Conservation (phyloP, 179 eudicot species). For the Sideroxylon spinosum region DNA sequence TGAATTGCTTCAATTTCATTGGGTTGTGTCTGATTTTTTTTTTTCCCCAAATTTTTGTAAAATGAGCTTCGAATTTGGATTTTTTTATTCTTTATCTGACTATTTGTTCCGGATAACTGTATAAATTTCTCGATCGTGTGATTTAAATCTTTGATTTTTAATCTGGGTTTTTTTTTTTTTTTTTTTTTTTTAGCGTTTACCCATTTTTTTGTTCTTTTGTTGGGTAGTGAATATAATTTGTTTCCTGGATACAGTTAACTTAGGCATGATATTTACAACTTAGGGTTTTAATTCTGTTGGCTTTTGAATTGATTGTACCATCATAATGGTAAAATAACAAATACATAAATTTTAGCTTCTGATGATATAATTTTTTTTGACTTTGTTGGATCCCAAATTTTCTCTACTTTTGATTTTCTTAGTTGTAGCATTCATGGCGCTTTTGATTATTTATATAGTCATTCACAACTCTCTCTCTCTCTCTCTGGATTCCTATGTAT, state of each 20-base stretch:
- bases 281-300: conserved; percentile 6
- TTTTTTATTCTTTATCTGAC: neutral
- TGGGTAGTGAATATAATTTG: neutral
- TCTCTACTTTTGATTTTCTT: neutral
- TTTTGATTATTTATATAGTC: neutral
- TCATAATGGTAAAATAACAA: neutral
- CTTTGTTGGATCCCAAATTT: neutral
- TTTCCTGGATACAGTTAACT: neutral
- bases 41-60: neutral
- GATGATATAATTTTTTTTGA: neutral
- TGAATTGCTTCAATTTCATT: neutral
- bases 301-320: neutral
- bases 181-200: neutral
- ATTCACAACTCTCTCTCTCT: neutral
- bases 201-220: neutral
- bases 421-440: neutral
- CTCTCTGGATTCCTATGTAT: neutral
- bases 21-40: neutral
- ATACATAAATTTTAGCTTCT: conserved; percentile 7
- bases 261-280: neutral
- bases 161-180: neutral
- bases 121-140: neutral
- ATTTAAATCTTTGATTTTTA: neutral
- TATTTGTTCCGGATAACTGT: neutral
- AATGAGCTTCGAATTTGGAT: conserved; percentile 4